phyloP scores from a whole-genome alignment of 176 grass and related monocot genomes.

The Leersia perrieri region DNA sequence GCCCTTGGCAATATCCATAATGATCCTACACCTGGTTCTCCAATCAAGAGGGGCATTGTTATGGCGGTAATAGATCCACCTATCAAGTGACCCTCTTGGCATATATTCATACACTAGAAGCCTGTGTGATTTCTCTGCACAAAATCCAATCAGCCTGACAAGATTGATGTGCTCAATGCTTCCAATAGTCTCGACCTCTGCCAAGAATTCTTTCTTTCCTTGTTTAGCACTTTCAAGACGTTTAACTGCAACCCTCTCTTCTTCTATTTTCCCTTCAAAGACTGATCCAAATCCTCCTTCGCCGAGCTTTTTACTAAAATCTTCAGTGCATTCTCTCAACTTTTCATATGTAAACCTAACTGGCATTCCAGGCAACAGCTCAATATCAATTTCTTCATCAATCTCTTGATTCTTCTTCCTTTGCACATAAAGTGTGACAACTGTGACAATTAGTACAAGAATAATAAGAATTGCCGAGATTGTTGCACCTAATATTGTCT shows the following conservation, averaged over 20 bases:
- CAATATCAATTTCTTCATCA: conserved; percentile 15
- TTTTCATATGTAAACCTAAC: conserved; percentile 14
- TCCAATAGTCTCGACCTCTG: conserved; percentile 26
- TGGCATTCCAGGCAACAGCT: conserved; percentile 23
- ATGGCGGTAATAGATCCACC: conserved; percentile 15
- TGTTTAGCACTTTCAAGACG: conserved; percentile 25
- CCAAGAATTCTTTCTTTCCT: conserved; percentile 37
- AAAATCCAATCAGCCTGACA: conserved; percentile 28
- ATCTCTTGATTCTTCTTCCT: conserved; percentile 11
- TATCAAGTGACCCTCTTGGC: conserved; percentile 37
- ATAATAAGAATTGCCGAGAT: conserved; percentile 5
- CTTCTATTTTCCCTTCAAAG: conserved; percentile 37
- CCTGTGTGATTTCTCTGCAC: conserved; percentile 26
- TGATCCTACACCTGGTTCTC: conserved; percentile 14
- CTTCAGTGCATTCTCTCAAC: conserved; percentile 22
- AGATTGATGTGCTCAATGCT: conserved; percentile 37
- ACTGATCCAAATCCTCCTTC: conserved; percentile 39
- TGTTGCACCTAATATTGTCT: not conserved
- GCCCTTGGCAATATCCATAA: conserved; percentile 26
- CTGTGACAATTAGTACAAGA: not conserved
- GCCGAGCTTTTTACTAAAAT: conserved; percentile 37
- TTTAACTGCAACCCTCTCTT: conserved; percentile 31
- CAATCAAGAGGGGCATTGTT: conserved; percentile 31
- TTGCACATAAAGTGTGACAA: not conserved
- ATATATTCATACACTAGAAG: conserved; percentile 36